phyloP scores from a whole-genome alignment of 2,329 filamentous ascomycete species.

The Clonostachys chloroleuca region DNA sequence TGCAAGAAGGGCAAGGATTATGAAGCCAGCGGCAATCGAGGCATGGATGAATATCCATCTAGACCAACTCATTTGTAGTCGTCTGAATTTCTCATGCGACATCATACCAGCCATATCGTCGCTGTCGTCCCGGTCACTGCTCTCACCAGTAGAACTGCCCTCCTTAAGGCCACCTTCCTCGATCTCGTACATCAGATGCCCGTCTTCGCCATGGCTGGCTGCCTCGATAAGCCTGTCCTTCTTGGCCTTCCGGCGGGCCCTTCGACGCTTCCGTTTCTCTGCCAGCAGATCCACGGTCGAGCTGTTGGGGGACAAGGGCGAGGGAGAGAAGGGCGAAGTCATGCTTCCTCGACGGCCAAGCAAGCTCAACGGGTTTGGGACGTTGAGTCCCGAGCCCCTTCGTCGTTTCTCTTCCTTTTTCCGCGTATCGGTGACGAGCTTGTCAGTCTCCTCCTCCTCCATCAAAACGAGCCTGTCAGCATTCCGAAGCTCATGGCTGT shows the following conservation, averaged over 20 bases:
- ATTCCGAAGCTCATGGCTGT: slow-evolving; percentile 63
- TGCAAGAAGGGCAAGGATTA: slow-evolving; percentile 49
- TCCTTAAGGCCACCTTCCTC: slow-evolving; percentile 73
- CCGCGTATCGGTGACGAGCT: slow-evolving; percentile 50
- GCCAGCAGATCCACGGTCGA: slow-evolving; percentile 39
- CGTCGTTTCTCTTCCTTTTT: slow-evolving; percentile 44
- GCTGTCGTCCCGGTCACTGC: slow-evolving; percentile 57
- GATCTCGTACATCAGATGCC: slow-evolving; percentile 83
- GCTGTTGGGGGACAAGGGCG: not conserved
- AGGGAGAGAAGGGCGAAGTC: not conserved
- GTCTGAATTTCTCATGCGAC: slow-evolving; percentile 40
- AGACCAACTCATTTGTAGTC: slow-evolving; percentile 29
- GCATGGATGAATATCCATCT: slow-evolving; percentile 49
- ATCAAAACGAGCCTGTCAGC: slow-evolving; percentile 68
- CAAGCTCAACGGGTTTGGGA: slow-evolving; percentile 45
- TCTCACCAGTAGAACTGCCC: slow-evolving; percentile 59
- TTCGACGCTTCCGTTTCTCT: slow-evolving; percentile 23
- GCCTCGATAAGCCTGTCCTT: slow-evolving; percentile 46
- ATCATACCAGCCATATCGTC: slow-evolving; percentile 49
- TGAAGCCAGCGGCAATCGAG: slow-evolving; percentile 47
- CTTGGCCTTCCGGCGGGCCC: slow-evolving; percentile 46
- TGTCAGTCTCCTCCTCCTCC: slow-evolving; percentile 70
- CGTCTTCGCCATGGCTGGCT: slow-evolving; percentile 61
- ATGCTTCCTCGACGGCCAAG: slow-evolving; percentile 30
- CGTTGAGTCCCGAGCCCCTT: slow-evolving; percentile 40